Percentiles rank a stretch among this genome's conserved stretches.
Conservation (phyloP, 805 yeast species). For the Zygotorulaspora florentina region DNA sequence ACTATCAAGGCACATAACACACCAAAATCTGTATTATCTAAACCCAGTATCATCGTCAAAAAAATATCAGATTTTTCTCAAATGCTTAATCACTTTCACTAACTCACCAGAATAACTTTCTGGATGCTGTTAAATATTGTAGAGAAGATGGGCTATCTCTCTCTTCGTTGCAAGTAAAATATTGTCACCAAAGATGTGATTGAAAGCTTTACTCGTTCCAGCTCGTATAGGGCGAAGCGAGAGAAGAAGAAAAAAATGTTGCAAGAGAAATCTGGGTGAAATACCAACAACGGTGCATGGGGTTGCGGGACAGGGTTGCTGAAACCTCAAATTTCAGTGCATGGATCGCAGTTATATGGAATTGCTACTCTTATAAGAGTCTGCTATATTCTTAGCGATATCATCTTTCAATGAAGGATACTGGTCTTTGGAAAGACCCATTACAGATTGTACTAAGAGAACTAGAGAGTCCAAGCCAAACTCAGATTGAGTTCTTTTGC, state of each 20-base stretch:
- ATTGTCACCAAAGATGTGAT: not conserved
- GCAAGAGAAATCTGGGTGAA: slow-evolving; percentile 1
- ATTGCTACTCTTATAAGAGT: slow-evolving; percentile 18
- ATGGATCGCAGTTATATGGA: not conserved
- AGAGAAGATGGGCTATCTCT: not conserved
- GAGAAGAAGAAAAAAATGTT: not conserved
- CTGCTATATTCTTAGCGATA: slow-evolving; percentile 25
- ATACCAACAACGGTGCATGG: not conserved
- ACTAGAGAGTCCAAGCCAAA: slow-evolving; percentile 23
- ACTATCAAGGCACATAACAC: slow-evolving; percentile 62
- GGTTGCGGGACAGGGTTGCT: not conserved
- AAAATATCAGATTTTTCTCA: no score
- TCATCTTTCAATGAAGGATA: slow-evolving; percentile 16
- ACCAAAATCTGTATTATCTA: slow-evolving; percentile 68
- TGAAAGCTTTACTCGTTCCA: not conserved
- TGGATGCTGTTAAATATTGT: no score
- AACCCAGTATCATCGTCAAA: slow-evolving; percentile 41
- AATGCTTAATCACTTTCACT: no score
- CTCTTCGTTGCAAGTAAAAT: not conserved
- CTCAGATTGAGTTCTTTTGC: slow-evolving; percentile 29
- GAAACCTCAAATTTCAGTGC: no score
- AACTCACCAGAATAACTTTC: no score
- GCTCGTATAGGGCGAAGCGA: slow-evolving; percentile 1
- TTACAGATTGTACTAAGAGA: slow-evolving; percentile 18
- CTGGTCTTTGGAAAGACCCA: slow-evolving; percentile 20